Evolutionary conservation across 2,329 filamentous ascomycete genomes (phyloP), one percentile per base, ranked within the genome.

Genomic region (Atkinsonella texensis): DNA sequence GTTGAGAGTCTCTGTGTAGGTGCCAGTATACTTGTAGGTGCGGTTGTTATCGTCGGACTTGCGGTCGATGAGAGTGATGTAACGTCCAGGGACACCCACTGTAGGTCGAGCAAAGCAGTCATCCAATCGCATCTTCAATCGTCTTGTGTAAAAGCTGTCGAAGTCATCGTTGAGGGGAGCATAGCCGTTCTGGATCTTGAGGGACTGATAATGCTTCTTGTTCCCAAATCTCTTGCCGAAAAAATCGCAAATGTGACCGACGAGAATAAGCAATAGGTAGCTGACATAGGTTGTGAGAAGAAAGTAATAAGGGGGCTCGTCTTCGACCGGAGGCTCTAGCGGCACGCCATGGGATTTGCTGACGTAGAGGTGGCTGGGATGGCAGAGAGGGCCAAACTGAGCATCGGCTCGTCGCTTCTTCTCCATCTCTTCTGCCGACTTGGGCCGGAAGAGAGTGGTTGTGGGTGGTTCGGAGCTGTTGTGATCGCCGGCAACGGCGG

Each of bases 281-380:
- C 89, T 96, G 70, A 98, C 88, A 75, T 98, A 98, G 62, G 93
- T 98, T 38, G 93, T 97, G 60, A 98, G 79, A 62, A 98, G 81
- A 71, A 87, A 96, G 75, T 90, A 97, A 73, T 96, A 97, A 17
- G 91, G 89, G 42, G 93, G 91, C 68, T 96, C 91, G 64, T 98
- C 93, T 65, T 95, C 88, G 54, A 97, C 74, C 5, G 91, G 90
- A 39, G 89, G 80, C 45, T 83, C 82, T 53, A 97, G 85, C 40
- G 84, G 80, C 60, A 83, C 80, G 59, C 90, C 91, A 55, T 85
- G 82, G 66, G 94, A 89, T 68, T 85, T 82, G 75, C 90, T 96
- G 56, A 87, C 84, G 72, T 96, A 95, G 64, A 87, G 80, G 69
- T 98, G 91, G 62, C 78, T 85, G 48, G 83, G 79, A 58, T 88